Base-by-base conservation (phyloP, 1,139 yeast species). In the Scheffersomyces lignicola region DNA sequence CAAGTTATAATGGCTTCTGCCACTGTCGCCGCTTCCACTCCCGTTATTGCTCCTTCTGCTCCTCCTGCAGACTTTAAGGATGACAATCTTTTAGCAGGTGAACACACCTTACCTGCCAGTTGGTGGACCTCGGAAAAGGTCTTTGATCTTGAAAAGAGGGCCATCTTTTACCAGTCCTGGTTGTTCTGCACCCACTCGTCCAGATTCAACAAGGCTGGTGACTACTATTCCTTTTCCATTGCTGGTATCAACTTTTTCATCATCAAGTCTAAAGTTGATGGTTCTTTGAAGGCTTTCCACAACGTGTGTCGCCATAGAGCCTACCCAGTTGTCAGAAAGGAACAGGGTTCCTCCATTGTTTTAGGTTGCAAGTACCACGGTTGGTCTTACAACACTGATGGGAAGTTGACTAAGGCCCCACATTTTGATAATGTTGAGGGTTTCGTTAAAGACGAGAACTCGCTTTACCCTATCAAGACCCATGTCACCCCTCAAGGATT, bases 251-350 rank as follows among this genome's bases (percentile, higher is more conserved):
- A 70, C 46, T 78, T 75, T 48, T 78, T 78, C 50, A 49, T 78
- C 34, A 77, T 78, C 52, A 74, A 73, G 52, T 72, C 76, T 36
- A 76, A 73, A 42, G 52, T 56, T 7, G 65, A 60, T 36, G 80
- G 80, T 16, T 53, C 63, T 21, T 60, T 76, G 49, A 75, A 73
- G 51, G 83, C 80, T 6, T 78, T 78, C 61, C 83, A 78, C 52
- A 78, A 78, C 47, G 76, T 78, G 24, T 78, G 83, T 49, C 78
- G 83, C 46, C 83, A 78, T 56, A 65, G 83, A 47, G 83, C 83
- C 5, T 78, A 69, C 46, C 83, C 83, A 1, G 78, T 78, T 26
- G 73, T 77, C 18, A 68, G 73, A 52, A 78, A 77, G 50, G 76
- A 74, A 23, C 60, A 70, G 46, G 83, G 83, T n/a, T 72, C 79